Conservation (phyloP, 345 rosid species). For the Pistacia atlantica region DNA sequence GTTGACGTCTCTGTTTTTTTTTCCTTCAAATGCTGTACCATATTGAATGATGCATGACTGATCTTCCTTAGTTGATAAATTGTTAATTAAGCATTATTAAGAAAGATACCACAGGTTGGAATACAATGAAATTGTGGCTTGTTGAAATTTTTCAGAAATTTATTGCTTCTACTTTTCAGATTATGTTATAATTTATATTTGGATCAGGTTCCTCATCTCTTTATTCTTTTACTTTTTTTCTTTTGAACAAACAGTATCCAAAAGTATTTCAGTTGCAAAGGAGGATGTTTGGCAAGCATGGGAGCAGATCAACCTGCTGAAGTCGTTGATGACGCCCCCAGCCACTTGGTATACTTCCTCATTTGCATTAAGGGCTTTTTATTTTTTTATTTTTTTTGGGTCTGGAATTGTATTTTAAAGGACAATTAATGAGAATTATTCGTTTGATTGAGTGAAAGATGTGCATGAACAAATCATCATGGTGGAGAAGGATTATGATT, state of each 20-base stretch:
- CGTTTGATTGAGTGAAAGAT: background rate
- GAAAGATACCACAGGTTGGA: background rate
- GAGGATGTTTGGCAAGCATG: conserved; percentile 78
- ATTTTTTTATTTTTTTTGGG: background rate
- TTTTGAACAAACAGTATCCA: conserved; percentile 51
- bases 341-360: conserved; percentile 60
- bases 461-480: background rate
- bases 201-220: conserved; percentile 14
- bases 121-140: conserved; percentile 4
- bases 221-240: background rate
- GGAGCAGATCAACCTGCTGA: conserved; percentile 96
- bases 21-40: background rate
- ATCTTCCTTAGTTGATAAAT: background rate
- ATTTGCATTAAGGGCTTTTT: background rate
- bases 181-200: background rate
- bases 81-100: no score
- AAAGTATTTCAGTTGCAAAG: conserved; percentile 85
- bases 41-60: background rate
- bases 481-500: background rate
- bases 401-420: no score
- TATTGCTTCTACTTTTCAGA: background rate
- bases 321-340: conserved; percentile 88
- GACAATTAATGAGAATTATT: no score
- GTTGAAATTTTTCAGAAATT: conserved; percentile 5
- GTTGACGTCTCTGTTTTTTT: background rate